These are phyloP conservation scores for Chlamydomonas asymmetrica DNA, from an alignment of 139 green algal genomes.

Conservation along the genomic window DNA sequence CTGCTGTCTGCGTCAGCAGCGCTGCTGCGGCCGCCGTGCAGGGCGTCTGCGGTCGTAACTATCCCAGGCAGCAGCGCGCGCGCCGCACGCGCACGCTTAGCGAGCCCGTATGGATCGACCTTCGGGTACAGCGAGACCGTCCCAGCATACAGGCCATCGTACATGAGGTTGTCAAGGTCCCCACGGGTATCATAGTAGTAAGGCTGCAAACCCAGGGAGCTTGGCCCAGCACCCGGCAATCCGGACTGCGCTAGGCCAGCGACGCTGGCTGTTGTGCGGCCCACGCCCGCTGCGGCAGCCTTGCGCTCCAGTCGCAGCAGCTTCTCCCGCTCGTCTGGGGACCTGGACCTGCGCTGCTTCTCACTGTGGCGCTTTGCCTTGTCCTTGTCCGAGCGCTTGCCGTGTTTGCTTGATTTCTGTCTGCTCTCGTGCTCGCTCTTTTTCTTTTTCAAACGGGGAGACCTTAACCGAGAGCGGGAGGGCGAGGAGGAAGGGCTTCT, in stretches of 20 bases:
- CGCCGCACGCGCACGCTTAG: constrained; percentile 10
- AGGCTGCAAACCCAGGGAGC: constrained; percentile 2
- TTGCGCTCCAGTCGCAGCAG: constrained; percentile 24
- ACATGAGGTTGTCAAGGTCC: constrained; percentile 69
- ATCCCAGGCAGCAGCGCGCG: constrained; percentile 2
- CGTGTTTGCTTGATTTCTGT: too few species aligned
- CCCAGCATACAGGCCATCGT: constrained; percentile 59
- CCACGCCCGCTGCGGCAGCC: constrained; percentile 13
- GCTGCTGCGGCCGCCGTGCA: constrained; percentile 3
- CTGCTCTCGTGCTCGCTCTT: too few species aligned
- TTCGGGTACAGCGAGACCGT: constrained; percentile 59
- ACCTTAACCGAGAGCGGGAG: too few species aligned
- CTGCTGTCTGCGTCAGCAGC: background rate
- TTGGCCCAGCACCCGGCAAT: background rate
- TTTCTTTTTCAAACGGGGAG: too few species aligned
- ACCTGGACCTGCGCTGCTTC: background rate
- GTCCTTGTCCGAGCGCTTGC: constrained; percentile 4
- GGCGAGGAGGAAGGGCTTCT: too few species aligned
- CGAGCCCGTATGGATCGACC: constrained; percentile 49
- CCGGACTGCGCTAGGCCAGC: background rate
- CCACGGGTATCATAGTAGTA: constrained; percentile 48
- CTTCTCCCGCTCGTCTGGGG: constrained; percentile 19
- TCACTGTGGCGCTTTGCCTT: background rate
- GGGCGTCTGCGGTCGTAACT: constrained; percentile 4
- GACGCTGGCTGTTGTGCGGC: background rate